Evolutionary conservation across 306 rosid species (phyloP).

Genomic region (Fagus crenata): DNA sequence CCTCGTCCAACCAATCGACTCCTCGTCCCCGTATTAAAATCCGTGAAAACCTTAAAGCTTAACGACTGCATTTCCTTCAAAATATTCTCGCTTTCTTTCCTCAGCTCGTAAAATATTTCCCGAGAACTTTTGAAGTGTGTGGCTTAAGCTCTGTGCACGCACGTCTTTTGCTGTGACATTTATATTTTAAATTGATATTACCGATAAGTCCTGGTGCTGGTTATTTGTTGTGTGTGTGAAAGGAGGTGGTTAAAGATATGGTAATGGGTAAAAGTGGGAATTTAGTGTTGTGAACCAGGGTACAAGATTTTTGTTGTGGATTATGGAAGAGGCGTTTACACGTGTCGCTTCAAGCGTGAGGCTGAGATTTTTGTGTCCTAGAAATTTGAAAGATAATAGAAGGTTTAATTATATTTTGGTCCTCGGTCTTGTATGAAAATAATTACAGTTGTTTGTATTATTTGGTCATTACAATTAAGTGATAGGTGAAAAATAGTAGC

Average conservation of each 20-base stretch:
- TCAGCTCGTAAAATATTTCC: not conserved
- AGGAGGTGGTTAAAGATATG: not conserved
- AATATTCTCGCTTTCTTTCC: not conserved
- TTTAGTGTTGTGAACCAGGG: not conserved
- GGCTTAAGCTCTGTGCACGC: no score
- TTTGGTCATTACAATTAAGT: no score
- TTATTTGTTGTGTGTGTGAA: not conserved
- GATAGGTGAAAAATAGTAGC: no score
- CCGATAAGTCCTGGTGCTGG: not conserved
- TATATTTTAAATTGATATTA: not conserved
- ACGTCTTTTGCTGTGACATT: not conserved
- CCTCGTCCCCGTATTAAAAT: constrained; percentile 36
- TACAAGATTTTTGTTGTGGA: not conserved
- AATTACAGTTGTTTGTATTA: no score
- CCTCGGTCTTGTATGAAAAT: no score
- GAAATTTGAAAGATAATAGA: no score
- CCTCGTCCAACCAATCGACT: constrained; percentile 34
- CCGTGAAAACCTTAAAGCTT: constrained; percentile 43
- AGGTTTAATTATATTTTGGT: no score
- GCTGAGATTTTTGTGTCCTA: no score
- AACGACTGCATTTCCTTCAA: constrained; percentile 59
- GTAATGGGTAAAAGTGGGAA: not conserved
- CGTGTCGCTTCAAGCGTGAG: constrained; percentile 29
- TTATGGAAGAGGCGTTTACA: constrained; percentile 32
- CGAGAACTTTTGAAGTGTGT: not conserved